phyloP scores from a whole-genome alignment of 2,329 filamentous ascomycete genomes.

The Nemania serpens region DNA sequence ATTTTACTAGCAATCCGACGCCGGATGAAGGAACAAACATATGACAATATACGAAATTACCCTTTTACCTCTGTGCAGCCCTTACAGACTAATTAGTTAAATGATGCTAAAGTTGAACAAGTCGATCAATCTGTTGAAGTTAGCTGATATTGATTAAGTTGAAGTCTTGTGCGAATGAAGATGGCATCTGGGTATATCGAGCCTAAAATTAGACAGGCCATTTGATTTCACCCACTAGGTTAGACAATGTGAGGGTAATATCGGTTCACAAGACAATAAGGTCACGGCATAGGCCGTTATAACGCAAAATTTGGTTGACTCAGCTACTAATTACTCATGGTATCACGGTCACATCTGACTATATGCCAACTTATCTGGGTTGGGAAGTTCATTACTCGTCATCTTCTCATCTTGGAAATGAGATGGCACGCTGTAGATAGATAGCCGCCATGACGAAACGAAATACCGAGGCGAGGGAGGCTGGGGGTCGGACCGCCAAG shows the following conservation, averaged over 20 bases:
- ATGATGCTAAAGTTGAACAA: conserved; percentile 21
- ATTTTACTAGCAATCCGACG: conserved; percentile 47
- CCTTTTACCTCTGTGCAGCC: background rate
- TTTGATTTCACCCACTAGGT: conserved; percentile 20
- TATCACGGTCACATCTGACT: conserved; percentile 16
- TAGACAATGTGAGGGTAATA: background rate
- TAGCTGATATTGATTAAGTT: background rate
- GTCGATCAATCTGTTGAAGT: background rate
- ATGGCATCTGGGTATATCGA: conserved; percentile 14
- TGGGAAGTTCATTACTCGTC: too few species aligned
- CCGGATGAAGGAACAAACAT: conserved; percentile 45
- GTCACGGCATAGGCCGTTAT: conserved; percentile 3
- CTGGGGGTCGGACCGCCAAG: conserved; percentile 14
- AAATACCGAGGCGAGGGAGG: conserved; percentile 13
- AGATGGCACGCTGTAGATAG: background rate
- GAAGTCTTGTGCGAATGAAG: conserved; percentile 6
- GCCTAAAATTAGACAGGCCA: conserved; percentile 22
- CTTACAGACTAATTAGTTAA: background rate
- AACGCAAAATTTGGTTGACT: background rate
- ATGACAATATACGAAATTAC: conserved; percentile 32
- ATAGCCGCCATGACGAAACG: background rate
- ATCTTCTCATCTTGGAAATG: too few species aligned
- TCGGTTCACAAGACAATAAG: background rate
- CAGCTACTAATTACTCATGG: background rate
- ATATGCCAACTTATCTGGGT: background rate